Conservation (phyloP, 176 grass and related monocot species). For the Eragrostis curvula region DNA sequence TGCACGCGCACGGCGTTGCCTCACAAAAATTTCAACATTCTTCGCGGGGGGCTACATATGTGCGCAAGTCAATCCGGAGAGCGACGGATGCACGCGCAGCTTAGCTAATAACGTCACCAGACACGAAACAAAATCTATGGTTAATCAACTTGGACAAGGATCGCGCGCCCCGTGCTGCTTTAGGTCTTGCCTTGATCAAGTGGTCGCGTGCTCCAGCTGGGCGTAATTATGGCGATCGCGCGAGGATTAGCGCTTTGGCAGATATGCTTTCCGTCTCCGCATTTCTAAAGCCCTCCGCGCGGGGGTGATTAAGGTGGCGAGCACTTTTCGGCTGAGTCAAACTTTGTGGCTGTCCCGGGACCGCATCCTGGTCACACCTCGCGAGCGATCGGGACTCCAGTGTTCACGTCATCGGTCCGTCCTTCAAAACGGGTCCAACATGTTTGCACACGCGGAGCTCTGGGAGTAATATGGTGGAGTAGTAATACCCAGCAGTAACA, state of each 20-base stretch:
- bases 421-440: neutral
- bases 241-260: constrained; percentile 14
- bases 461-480: neutral
- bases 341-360: constrained; percentile 56
- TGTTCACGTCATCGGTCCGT: constrained; percentile 29
- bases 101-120: constrained; percentile 21
- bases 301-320: neutral
- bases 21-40: constrained; percentile 51
- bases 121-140: constrained; percentile 16
- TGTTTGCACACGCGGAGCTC: neutral
- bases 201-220: constrained; percentile 22
- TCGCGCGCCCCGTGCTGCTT: neutral
- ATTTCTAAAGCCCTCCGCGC: constrained; percentile 40
- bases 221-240: constrained; percentile 42
- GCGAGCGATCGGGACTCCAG: neutral
- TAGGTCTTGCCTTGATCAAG: constrained; percentile 18
- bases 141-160: constrained; percentile 30
- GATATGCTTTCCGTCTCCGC: constrained; percentile 52
- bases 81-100: constrained; percentile 48
- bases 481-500: neutral
- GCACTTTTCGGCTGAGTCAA: constrained; percentile 38
- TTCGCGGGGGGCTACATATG: neutral
- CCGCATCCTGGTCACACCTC: constrained; percentile 35
- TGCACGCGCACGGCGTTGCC: constrained; percentile 1
- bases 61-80: constrained; percentile 42